Evolutionary conservation across 768 basidiomycete genomes (phyloP), one percentile per base, ranked within the genome.

Genomic region (Agaricus subrufescens): DNA sequence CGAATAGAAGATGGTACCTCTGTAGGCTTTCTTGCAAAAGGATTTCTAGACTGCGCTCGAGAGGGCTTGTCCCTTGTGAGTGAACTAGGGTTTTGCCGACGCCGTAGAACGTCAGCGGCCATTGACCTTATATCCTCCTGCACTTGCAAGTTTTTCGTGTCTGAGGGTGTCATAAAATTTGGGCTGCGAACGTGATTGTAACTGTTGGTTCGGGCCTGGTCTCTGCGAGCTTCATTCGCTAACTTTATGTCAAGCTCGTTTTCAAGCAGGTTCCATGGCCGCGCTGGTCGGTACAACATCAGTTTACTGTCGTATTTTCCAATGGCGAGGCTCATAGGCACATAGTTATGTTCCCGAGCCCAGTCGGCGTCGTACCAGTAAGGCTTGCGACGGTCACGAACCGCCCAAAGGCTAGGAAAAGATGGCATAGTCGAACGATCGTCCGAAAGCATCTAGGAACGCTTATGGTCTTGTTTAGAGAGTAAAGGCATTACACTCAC

Each of bases 321-420:
- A 39, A 43, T 48, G 2, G 55, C 45, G 46, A 58, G 58, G 3
- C 48, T 54, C 1, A 62, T 48, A 39, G 61, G 60, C 3, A 40
- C 50, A 50, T 48, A 54, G 51, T 40, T 50, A 45, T 43, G 54
- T 51, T 37, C 61, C 56, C 57, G 59, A 57, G 26, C 46, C 60
- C 25, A 58, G 25, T 49, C 58, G n/a, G 56, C 45, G 27, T 59
- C 58, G n/a, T 56, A 56, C 55, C 47, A 50, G 27, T 50, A 25
- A 14, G 45, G 48, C 26, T 47, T 37, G 19, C 48, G 48, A 30
- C 34, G 48, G 27, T 50, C 31, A 8, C 6, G 42, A 4, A 25
- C 7, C 5, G 7, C 5, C 4, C 34, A 11, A 34, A 34, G 34
- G 7, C 11, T 34, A 8, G 34, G 34, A 8, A 34, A 34, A 8